phyloP scores from a whole-genome alignment of 164 flowering plant genomes.

The Protea cynaroides region DNA sequence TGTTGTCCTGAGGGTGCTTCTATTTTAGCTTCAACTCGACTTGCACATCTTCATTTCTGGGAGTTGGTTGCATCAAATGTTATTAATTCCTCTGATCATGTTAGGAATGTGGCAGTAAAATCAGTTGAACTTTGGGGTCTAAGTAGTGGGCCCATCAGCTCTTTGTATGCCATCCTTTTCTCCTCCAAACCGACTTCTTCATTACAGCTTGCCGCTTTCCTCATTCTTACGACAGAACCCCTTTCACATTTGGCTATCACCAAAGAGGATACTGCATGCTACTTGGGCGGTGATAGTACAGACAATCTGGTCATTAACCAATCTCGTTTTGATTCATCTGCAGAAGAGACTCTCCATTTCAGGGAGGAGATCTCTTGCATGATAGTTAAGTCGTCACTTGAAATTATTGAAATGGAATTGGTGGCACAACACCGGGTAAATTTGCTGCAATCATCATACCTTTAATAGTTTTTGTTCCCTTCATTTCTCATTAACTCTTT shows the following conservation, averaged over 20 bases:
- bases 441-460: neutral
- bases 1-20: slow-evolving; percentile 42
- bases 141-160: slow-evolving; percentile 68
- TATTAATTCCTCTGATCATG: slow-evolving; percentile 47
- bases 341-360: slow-evolving; percentile 41
- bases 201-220: slow-evolving; percentile 73
- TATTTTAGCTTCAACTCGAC: slow-evolving; percentile 50
- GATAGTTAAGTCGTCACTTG: slow-evolving; percentile 48
- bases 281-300: slow-evolving; percentile 13
- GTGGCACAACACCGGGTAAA: slow-evolving; percentile 52
- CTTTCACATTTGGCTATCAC: slow-evolving; percentile 44
- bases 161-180: slow-evolving; percentile 83
- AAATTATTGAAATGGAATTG: slow-evolving; percentile 57
- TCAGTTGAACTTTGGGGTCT: slow-evolving; percentile 85
- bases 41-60: slow-evolving; percentile 57
- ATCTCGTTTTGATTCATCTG: slow-evolving; percentile 19
- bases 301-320: slow-evolving; percentile 23
- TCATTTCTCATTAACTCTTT: neutral
- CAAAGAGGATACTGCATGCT: slow-evolving; percentile 23
- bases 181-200: slow-evolving; percentile 54
- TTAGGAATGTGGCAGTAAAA: slow-evolving; percentile 59
- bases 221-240: slow-evolving; percentile 66
- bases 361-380: slow-evolving; percentile 65
- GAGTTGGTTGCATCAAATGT: slow-evolving; percentile 63
- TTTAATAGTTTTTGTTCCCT: neutral